phyloP scores from a whole-genome alignment of 2,329 filamentous ascomycete genomes.

The Ophiostoma montium region DNA sequence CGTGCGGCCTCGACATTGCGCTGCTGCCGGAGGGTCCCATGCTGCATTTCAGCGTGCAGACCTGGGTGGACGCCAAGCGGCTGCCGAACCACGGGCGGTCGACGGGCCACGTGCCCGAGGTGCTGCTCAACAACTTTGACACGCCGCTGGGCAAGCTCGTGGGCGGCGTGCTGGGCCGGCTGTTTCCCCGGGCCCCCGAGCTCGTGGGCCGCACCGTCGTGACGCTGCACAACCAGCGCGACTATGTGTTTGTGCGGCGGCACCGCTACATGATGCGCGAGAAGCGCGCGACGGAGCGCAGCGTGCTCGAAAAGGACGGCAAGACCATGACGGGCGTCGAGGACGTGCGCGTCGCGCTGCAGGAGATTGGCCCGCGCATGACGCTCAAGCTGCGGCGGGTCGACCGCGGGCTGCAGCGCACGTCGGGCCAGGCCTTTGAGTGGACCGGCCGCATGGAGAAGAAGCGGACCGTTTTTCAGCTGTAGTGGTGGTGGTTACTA shows the following conservation, averaged over 20 bases:
- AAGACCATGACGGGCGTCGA: constrained; percentile 75
- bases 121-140: constrained; percentile 86
- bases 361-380: constrained; percentile 64
- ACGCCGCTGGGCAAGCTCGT: constrained; percentile 83
- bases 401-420: constrained; percentile 65
- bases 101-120: constrained; percentile 79
- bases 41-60: constrained; percentile 81
- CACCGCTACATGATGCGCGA: constrained; percentile 91
- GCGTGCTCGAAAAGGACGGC: constrained; percentile 66
- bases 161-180: constrained; percentile 65
- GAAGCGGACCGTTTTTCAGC: constrained; percentile 79
- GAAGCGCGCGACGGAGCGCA: constrained; percentile 75
- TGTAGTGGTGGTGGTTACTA: constrained; percentile 33
- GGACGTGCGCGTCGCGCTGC: constrained; percentile 70
- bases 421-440: constrained; percentile 64
- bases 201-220: constrained; percentile 77
- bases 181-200: constrained; percentile 62
- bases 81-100: constrained; percentile 79
- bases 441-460: constrained; percentile 97
- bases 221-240: constrained; percentile 86
- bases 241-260: constrained; percentile 85
- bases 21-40: constrained; percentile 77
- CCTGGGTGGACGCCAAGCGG: constrained; percentile 79
- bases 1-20: constrained; percentile 68
- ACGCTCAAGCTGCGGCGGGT: constrained; percentile 81